These are phyloP conservation scores for Schwanniomyces vanrijiae DNA, from an alignment of 805 yeast genomes.

Conservation along the genomic window DNA sequence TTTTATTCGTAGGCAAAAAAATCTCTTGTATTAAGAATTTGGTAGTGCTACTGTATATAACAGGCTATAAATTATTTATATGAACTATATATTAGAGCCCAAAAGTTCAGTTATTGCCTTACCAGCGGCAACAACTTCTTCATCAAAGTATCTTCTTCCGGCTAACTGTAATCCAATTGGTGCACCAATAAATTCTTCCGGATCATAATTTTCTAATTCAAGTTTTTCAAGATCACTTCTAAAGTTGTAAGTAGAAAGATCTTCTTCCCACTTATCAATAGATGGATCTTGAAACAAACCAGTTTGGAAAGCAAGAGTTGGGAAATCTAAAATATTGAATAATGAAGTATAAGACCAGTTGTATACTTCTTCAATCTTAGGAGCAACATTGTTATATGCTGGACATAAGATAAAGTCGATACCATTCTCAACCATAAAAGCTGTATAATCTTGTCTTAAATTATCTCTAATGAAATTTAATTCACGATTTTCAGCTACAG, in stretches of 20 bases:
- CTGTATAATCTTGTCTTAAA: slow-evolving; percentile 57
- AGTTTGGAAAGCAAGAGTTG: slow-evolving; percentile 64
- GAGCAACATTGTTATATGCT: slow-evolving; percentile 70
- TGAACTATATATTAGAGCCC: slow-evolving; percentile 12
- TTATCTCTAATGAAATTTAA: slow-evolving; percentile 56
- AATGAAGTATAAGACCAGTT: slow-evolving; percentile 82
- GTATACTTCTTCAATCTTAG: slow-evolving; percentile 57
- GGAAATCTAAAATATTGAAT: slow-evolving; percentile 71
- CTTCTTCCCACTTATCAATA: slow-evolving; percentile 48
- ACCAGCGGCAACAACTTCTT: slow-evolving; percentile 53
- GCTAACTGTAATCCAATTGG: slow-evolving; percentile 55
- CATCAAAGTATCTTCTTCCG: slow-evolving; percentile 57
- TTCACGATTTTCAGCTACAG: slow-evolving; percentile 54
- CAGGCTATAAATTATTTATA: background rate
- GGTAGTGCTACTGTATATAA: background rate
- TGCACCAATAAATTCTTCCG: slow-evolving; percentile 49
- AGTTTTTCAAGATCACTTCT: slow-evolving; percentile 49
- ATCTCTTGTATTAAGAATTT: background rate
- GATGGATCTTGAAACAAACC: slow-evolving; percentile 58
- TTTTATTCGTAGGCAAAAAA: too few species aligned
- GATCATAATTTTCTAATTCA: slow-evolving; percentile 47
- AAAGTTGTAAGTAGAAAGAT: slow-evolving; percentile 30
- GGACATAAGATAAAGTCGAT: slow-evolving; percentile 71
- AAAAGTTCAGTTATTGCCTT: slow-evolving; percentile 38
- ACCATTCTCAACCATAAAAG: slow-evolving; percentile 50